phyloP scores from a whole-genome alignment of 2,329 filamentous ascomycete species.

The Geoglossum cookeanum region DNA sequence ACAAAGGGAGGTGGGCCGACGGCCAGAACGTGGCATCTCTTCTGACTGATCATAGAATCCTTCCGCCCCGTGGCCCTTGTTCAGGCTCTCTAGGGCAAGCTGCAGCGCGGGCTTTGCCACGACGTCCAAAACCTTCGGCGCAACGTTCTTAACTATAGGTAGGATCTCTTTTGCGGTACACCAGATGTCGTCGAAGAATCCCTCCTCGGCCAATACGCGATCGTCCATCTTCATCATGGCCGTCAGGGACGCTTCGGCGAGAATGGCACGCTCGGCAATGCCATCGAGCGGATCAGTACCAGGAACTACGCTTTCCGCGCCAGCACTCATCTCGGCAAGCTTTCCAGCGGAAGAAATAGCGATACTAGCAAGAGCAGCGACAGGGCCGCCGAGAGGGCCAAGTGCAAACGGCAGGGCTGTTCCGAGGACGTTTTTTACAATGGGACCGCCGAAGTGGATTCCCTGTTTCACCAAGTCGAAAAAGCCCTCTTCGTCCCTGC shows the following conservation, averaged over 20 bases:
- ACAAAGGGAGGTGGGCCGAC: not conserved
- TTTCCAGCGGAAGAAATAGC: constrained; percentile 4
- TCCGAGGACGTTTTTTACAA: not conserved
- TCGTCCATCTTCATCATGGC: constrained; percentile 5
- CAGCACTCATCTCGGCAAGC: not conserved
- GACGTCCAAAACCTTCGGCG: constrained; percentile 4
- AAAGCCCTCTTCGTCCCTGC: constrained; percentile 4
- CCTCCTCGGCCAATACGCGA: constrained; percentile 1
- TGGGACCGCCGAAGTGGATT: constrained; percentile 3
- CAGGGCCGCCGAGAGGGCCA: constrained; percentile 2
- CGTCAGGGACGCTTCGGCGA: constrained; percentile 4
- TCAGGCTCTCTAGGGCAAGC: not conserved
- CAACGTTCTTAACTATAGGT: constrained; percentile 1
- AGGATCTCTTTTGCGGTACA: not conserved
- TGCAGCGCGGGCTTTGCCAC: constrained; percentile 4
- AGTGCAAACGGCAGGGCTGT: not conserved
- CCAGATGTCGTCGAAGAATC: not conserved
- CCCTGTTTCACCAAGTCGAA: constrained; percentile 5
- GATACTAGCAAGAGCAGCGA: constrained; percentile 2
- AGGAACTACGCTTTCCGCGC: not conserved
- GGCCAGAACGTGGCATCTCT: not conserved
- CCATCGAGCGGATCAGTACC: not conserved
- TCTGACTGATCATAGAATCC: not conserved
- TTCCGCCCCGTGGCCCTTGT: not conserved
- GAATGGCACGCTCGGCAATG: constrained; percentile 4